Base-by-base conservation (phyloP, 371 early-diverging fungal species). In the Mucor sp. region DNA sequence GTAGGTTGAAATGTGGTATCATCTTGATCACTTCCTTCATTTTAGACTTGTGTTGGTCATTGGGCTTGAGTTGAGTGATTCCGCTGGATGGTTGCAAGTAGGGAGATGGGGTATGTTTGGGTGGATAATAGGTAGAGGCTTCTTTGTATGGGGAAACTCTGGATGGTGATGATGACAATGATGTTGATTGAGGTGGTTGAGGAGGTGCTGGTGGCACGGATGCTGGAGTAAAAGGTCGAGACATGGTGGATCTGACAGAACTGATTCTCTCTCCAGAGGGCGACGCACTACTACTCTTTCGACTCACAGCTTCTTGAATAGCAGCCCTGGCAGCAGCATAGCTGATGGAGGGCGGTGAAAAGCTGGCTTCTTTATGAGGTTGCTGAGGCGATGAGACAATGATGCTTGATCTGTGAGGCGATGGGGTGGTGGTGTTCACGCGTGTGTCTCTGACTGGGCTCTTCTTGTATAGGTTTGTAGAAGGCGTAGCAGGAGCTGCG, bases 21-120 rank as follows among this genome's bases (percentile, higher is more conserved):
- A 50, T 47, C 11, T 66, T 50, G 43, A 71, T 63, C 39, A 71
- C 23, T 30, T 59, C 60, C n/a, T 66, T 53, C 71, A 71, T 71
- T 35, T 58, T 71, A 23, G 62, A 58, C 28, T 67, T 71, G 37
- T 71, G 71, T 37, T 37, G 58, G 0, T 63, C 63, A 6, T 39
- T 71, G 14, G 71, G 71, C 27, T 63, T 59, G 44, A 66, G 41
- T 11, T 11, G 47, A 21, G 47, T 47, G 1, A 21, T 47, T 47
- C 47, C 47, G n/a, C 21, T 47, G n/a, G n/a, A 47, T 19, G n/a
- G 47, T 25, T 53, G 53, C 15, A 57, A 33, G 19, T 32, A 57
- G 6, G 58, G 32, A 4, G 30, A 32, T n/a, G 58, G 58, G 32
- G 33, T 57, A 57, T 57, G n/a, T 33, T 33, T 57, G 1, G 43